Evolutionary conservation across 768 basidiomycete genomes (phyloP), one percentile per base, ranked within the genome.

Genomic region (Tylopilus intermedius): DNA sequence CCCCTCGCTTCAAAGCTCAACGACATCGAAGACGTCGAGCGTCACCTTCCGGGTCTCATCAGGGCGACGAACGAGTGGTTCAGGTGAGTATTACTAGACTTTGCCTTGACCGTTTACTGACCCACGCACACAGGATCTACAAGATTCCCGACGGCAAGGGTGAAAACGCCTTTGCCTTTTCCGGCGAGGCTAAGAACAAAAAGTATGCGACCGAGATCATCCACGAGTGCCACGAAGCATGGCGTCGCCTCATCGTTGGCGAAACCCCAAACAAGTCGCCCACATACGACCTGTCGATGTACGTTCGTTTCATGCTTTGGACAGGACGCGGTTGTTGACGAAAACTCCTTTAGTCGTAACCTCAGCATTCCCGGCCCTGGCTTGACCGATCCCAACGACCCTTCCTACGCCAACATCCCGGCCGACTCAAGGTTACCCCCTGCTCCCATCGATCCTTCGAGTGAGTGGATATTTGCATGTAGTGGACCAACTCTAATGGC

Each of bases 31-130:
- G 96, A 99, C 65, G 94, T 99, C 65, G 96, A 98, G 76, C 82
- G 94, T 59, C 94, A 98, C 71, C 85, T 97, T 48, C 96, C 96
- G 41, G 96, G 96, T 58, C 78, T 98, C 62, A 89, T 97, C 75
- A 81, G 94, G 58, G 95, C 94, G 22, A 95, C 94, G 49, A 98
- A 97, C 67, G 96, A 98, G 72, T 99, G 96, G 96, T 97, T 99
- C 89, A 81, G 91, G 88, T 87, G 56, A 18, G 70, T 55, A 5
- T 30, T 33, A 55, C 15, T 30, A 4, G 35, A 3, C 57, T 53
- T 38, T 13, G 14, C 35, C 29, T 15, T 14, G 24, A n/a, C 9
- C 27, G 24, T 32, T n/a, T 22, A 24, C 51, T 66, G 15, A 44
- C 46, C 44, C 11, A 6, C 3, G 44, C 8, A 26, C 50, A 4